Conservation (phyloP, 345 rosid genomes). For the Eucalyptus cloeziana region DNA sequence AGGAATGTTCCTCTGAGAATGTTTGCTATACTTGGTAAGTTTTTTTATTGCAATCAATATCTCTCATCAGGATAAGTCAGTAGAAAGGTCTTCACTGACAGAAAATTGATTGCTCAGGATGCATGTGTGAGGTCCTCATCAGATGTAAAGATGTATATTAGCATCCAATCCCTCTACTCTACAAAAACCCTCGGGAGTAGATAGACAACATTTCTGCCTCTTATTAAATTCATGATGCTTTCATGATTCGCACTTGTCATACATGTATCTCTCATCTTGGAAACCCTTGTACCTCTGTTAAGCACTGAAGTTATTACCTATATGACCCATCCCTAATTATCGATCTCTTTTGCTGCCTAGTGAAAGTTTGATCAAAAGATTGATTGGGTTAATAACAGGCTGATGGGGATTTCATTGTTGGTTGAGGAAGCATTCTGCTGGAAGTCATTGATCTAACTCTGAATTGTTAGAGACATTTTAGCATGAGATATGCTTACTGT, state of each 20-base stretch:
- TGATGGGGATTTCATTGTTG: neutral
- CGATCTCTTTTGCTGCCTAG: neutral
- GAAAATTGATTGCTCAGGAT: neutral
- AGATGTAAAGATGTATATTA: neutral
- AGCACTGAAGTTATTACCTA: neutral
- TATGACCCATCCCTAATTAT: neutral
- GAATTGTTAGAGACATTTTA: neutral
- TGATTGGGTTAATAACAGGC: neutral
- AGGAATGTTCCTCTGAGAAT: neutral
- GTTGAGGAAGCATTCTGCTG: neutral
- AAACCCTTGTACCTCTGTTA: neutral
- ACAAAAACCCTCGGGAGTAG: neutral
- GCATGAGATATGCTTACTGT: neutral
- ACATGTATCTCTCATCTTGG: neutral
- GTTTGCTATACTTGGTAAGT: neutral
- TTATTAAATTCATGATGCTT: neutral
- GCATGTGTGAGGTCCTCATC: neutral
- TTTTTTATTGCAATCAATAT: neutral
- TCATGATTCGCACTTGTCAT: neutral
- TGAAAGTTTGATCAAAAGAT: neutral
- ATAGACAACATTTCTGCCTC: neutral
- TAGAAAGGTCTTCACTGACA: neutral
- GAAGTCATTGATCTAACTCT: neutral
- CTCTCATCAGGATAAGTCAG: neutral
- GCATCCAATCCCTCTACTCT: neutral